phyloP scores from a whole-genome alignment of 257 asterid genomes.

The Penstemon newberryi region DNA sequence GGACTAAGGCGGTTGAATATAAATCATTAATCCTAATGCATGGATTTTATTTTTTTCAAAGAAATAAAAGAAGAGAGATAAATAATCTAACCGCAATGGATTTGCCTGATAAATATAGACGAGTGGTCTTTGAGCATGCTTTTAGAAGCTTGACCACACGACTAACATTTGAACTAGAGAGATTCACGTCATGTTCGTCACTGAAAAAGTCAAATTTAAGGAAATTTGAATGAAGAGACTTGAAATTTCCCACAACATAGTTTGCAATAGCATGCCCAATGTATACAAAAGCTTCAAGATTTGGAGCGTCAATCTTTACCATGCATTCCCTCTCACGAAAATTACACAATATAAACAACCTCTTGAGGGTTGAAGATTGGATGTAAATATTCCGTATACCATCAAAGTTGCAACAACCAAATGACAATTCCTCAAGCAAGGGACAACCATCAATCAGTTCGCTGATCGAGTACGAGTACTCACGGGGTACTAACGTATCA shows the following conservation, averaged over 20 bases:
- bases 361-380: background rate
- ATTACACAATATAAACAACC: background rate
- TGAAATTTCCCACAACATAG: background rate
- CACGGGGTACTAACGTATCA: background rate
- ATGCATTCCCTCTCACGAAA: background rate
- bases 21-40: background rate
- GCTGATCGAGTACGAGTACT: background rate
- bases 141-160: background rate
- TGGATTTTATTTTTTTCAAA: background rate
- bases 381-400: background rate
- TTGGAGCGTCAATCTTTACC: background rate
- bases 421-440: background rate
- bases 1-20: background rate
- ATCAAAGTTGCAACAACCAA: background rate
- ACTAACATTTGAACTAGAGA: no score
- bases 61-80: background rate
- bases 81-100: background rate
- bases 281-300: background rate
- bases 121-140: background rate
- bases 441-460: slow-evolving; percentile 2
- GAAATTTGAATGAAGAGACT: background rate
- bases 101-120: background rate
- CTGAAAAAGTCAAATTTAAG: background rate
- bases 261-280: background rate
- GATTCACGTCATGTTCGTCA: background rate